Evolutionary conservation across 1,139 yeast genomes (phyloP).

Genomic region (Sugiyamaella xylanicola): DNA sequence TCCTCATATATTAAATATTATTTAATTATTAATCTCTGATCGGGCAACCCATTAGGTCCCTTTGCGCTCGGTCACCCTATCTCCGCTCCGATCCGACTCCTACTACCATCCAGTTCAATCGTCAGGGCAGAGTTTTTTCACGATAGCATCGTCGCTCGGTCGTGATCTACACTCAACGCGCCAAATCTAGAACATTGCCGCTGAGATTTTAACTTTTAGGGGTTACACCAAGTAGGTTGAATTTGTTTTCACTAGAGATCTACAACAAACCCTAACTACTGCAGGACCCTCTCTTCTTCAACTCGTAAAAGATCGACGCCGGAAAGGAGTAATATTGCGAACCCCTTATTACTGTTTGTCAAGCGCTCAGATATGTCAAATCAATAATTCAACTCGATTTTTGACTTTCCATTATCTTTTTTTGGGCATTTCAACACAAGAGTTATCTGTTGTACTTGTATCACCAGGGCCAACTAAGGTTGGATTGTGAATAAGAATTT

Average conservation of each 20-base stretch:
- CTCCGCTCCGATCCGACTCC: not conserved
- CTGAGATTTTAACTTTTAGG: not conserved
- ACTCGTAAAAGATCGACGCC: not conserved
- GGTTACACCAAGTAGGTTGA: not conserved
- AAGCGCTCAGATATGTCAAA: not conserved
- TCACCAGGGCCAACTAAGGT: too few relatives aligned
- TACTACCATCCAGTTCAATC: not conserved
- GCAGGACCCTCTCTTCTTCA: not conserved
- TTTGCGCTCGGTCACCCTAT: too few relatives aligned
- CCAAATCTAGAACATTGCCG: not conserved
- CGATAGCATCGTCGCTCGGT: not conserved
- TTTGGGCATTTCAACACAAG: too few relatives aligned
- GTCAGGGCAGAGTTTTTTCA: not conserved
- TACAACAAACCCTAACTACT: not conserved
- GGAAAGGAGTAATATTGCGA: not conserved
- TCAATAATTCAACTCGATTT: not conserved
- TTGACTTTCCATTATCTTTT: not conserved
- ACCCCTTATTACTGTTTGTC: not conserved
- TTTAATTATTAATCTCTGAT: too few relatives aligned
- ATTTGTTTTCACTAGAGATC: not conserved
- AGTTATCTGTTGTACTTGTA: too few relatives aligned
- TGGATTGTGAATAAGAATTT: too few relatives aligned
- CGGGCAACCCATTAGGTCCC: too few relatives aligned
- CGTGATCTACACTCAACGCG: not conserved
- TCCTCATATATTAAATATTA: too few relatives aligned